Evolutionary conservation across 768 basidiomycete genomes (phyloP), one percentile per base, ranked within the genome.

Genomic region (Tephrocybe sp.): DNA sequence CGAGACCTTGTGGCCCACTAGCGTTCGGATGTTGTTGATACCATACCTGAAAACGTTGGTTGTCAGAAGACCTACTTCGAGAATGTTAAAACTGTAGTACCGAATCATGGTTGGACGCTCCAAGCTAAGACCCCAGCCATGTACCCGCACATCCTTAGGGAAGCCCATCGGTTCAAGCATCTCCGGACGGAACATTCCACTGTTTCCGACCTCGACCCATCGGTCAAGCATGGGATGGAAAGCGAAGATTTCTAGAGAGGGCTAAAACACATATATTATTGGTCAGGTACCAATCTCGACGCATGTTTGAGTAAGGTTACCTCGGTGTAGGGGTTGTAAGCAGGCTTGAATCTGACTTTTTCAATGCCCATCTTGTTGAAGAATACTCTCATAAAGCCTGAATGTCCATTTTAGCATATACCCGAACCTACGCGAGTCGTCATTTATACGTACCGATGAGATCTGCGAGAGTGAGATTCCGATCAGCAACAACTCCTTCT

Each of bases 141-240:
- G 91, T 21, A 98, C 96, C 21, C 94, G 86, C 9, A 98, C 93
- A 61, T 94, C 94, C 56, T 91, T 89, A 0, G 97, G 97, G 64
- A 98, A 86, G 26, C 97, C 97, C 95, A 98, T 98, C 6, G 97
- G 94, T 65, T 94, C 94, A 26, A 99, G 76, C 96, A 99, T 98
- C 67, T 99, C 97, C 3, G 97, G 97, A 27, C 97, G 84, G 85
- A 99, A 99, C 90, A 99, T 96, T 19, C 97, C 97, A 64, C 93
- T 96, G 72, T 98, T 98, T 28, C 96, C 96, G 26, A 98, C 92
- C 69, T 98, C 96, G 28, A 98, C 95, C 93, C 94, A 97, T 60
- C 89, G 89, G 66, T 89, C 77, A 31, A 98, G 80, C 69, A 86
- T 82, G 31, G 94, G 92, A 61, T 99, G 97, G 80, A 95, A 99